Percentiles rank a stretch among this genome's conserved stretches.
Conservation (phyloP, 306 rosid genomes). For the Elaeagnus macrophylla region DNA sequence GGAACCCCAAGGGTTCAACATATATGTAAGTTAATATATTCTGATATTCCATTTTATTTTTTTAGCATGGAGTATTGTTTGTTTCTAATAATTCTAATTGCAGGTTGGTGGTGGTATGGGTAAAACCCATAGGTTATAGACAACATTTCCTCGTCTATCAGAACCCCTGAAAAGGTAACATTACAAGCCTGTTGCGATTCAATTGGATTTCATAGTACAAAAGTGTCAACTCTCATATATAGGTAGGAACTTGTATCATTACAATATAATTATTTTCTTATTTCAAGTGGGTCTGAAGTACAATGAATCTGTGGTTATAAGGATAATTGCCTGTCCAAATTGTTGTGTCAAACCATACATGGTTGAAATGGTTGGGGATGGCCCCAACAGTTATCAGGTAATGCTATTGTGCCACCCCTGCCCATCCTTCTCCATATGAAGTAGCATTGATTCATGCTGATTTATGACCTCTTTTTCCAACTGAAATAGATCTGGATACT, state of each 20-base stretch:
- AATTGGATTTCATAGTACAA: too few species aligned
- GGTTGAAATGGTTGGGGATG: conserved; percentile 97
- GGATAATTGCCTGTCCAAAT: conserved; percentile 93
- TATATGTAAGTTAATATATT: conserved; percentile 59
- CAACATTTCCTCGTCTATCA: conserved; percentile 80
- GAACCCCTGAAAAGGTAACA: conserved; percentile 37
- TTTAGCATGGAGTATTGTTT: conserved; percentile 3
- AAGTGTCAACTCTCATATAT: too few species aligned
- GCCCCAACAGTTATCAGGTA: conserved; percentile 98
- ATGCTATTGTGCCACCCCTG: not conserved
- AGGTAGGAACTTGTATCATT: too few species aligned
- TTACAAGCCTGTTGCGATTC: too few species aligned
- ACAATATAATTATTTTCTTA: conserved; percentile 4
- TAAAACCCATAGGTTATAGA: conserved; percentile 83
- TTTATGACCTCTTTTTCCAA: too few species aligned
- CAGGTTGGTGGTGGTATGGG: conserved; percentile 99
- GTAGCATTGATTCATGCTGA: too few species aligned
- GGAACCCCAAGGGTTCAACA: conserved; percentile 89
- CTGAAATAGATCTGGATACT: too few species aligned
- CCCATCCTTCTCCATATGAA: too few species aligned
- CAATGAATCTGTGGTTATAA: conserved; percentile 75
- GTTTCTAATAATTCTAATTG: conserved; percentile 20
- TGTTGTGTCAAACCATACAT: conserved; percentile 96
- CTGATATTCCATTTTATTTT: not conserved
- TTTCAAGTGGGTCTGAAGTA: conserved; percentile 88